Evolutionary conservation across 495 filamentous ascomycete species (phyloP).

Genomic region (Cercophora sp.): DNA sequence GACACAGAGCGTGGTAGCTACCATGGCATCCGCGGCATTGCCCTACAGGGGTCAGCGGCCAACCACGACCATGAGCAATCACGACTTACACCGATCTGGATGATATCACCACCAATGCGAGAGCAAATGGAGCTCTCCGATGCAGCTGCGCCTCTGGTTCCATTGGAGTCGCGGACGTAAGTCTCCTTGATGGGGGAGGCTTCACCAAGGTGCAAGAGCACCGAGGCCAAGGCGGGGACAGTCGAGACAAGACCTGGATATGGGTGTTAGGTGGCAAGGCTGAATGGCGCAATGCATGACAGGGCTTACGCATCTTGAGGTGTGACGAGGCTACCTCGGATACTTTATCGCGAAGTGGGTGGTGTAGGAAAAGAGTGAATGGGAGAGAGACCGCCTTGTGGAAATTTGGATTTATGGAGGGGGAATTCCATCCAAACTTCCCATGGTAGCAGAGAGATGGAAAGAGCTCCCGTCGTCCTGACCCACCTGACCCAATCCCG

Average conservation of each 20-base stretch:
- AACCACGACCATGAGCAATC: no score
- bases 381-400: no score
- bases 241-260: neutral
- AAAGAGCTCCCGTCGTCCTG: no score
- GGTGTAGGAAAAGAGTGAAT: no score
- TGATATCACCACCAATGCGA: neutral
- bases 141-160: constrained; percentile 66
- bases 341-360: no score
- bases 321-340: no score
- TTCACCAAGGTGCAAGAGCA: neutral
- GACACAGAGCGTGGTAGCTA: constrained; percentile 70
- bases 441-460: no score
- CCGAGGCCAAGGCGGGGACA: neutral
- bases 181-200: neutral
- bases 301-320: neutral
- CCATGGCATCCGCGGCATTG: constrained; percentile 71
- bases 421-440: no score
- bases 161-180: neutral
- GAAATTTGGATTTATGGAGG: no score
- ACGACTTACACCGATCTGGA: neutral
- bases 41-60: no score
- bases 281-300: neutral
- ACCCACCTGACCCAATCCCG: no score
- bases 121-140: constrained; percentile 74
- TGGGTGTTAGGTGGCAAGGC: neutral